Evolutionary conservation across 2,329 filamentous ascomycete genomes (phyloP).

Genomic region (Magnaporthales sp.): DNA sequence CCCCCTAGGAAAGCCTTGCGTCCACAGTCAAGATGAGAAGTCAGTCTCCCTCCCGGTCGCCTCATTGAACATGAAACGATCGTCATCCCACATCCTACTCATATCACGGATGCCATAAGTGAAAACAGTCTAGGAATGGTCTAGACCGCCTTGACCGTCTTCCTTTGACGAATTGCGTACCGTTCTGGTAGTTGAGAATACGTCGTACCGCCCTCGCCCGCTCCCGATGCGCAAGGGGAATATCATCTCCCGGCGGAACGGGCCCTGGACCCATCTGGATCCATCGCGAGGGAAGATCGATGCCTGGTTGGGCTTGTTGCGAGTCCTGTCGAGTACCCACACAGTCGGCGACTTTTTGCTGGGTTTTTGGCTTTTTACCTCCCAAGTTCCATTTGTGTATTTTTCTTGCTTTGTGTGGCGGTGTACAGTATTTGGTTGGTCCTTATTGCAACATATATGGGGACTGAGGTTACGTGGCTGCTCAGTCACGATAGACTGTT

Average conservation of each 20-base stretch:
- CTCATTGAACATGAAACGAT: background rate
- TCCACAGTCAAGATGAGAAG: background rate
- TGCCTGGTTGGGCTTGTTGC: background rate
- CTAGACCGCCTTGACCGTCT: background rate
- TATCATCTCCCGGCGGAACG: background rate
- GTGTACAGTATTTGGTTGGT: background rate
- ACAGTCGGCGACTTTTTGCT: background rate
- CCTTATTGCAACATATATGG: background rate
- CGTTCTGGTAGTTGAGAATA: background rate
- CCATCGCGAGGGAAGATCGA: background rate
- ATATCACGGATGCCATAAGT: background rate
- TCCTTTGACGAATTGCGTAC: background rate
- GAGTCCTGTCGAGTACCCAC: background rate
- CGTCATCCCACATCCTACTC: background rate
- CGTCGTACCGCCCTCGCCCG: background rate
- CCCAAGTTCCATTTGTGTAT: background rate
- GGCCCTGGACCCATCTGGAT: background rate
- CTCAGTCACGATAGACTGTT: background rate
- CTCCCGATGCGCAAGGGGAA: background rate
- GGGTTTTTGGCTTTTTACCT: background rate
- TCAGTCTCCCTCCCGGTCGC: background rate
- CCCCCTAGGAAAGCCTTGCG: background rate
- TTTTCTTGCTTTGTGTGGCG: background rate
- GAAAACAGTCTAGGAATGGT: background rate
- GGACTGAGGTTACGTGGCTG: background rate